Conservation (phyloP, 73 alveolate species). For the Symbiodinium pilosum region DNA sequence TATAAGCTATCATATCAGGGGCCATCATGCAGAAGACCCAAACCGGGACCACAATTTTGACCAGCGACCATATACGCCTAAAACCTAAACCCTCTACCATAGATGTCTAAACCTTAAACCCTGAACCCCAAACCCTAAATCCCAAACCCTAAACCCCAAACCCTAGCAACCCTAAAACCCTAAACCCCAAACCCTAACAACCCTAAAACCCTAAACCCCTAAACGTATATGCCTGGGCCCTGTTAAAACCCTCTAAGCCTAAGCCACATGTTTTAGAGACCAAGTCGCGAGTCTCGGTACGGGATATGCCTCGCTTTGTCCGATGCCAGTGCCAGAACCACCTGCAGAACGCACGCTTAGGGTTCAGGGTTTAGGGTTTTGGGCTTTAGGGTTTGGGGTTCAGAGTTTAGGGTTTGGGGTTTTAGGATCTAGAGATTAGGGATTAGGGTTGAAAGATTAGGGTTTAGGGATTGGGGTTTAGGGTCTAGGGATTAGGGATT, state of each 20-base stretch:
- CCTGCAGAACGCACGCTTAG: neutral
- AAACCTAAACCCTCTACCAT: neutral
- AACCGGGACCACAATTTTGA: too few species aligned
- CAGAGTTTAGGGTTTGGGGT: too few species aligned
- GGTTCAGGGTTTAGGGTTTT: neutral
- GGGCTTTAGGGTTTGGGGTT: neutral
- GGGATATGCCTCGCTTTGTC: constrained; percentile 13
- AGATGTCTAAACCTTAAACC: neutral
- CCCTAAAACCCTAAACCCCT: too few species aligned
- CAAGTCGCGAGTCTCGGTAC: constrained; percentile 22
- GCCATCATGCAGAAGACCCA: too few species aligned
- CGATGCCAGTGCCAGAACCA: neutral
- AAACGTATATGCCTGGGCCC: too few species aligned
- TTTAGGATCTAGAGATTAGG: too few species aligned
- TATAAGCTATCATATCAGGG: too few species aligned
- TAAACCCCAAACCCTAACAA: neutral
- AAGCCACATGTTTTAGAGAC: too few species aligned
- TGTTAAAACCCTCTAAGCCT: too few species aligned
- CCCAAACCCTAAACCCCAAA: neutral
- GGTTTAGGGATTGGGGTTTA: too few species aligned
- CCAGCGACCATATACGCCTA: neutral
- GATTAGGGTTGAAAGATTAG: too few species aligned
- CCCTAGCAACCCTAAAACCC: neutral
- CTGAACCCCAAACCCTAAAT: neutral
- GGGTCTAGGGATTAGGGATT: too few species aligned